Evolutionary conservation across 176 grass and related monocot genomes (phyloP).

Genomic region (Cymbopogon citratus): DNA sequence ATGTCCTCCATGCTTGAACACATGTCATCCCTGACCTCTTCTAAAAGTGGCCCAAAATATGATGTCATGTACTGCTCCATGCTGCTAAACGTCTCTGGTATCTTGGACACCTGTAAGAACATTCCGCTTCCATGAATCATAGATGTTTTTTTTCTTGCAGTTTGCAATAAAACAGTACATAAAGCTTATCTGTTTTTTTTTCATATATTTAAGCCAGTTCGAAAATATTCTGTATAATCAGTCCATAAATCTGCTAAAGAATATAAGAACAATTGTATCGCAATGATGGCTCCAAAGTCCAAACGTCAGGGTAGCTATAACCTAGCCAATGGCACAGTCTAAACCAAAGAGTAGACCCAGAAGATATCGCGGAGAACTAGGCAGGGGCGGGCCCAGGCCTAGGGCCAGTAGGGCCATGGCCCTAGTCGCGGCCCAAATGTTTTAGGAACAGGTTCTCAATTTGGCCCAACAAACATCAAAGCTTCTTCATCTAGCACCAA

Average conservation of each 20-base stretch:
- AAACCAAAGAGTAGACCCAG: background rate
- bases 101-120: conserved; percentile 45
- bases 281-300: background rate
- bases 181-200: background rate
- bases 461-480: too few species aligned
- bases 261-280: background rate
- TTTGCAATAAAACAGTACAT: conserved; percentile 11
- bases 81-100: conserved; percentile 47
- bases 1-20: conserved; percentile 52
- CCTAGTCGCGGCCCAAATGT: too few species aligned
- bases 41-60: conserved; percentile 62
- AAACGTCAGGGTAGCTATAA: background rate
- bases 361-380: background rate
- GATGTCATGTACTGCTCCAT: conserved; percentile 65
- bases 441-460: too few species aligned
- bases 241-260: conserved; percentile 15
- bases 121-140: conserved; percentile 27
- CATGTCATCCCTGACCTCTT: conserved; percentile 61
- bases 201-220: background rate
- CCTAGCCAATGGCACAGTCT: background rate
- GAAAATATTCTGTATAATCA: background rate
- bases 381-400: too few species aligned
- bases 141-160: background rate
- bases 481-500: too few species aligned
- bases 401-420: too few species aligned